Base-by-base conservation (phyloP, 164 flowering plant species). In the Taxillus chinensis region DNA sequence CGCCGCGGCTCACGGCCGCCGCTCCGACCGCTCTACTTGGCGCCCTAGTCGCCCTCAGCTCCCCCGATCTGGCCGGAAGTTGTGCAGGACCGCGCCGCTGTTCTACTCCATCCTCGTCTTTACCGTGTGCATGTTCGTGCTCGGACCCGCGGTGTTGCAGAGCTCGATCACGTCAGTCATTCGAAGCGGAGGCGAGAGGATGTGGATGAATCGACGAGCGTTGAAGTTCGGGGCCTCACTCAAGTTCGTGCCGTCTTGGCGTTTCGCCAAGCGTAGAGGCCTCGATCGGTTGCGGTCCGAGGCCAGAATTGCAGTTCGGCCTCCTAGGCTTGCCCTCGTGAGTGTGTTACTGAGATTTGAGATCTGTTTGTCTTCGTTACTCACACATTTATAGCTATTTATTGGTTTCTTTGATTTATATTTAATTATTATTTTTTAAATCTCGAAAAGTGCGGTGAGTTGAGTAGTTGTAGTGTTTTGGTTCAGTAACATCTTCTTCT, bases 261-360 rank as follows among this genome's bases (percentile, higher is more conserved):
- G 75, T 70, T 58, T 81, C 53, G 42, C 37, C 10, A 62, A 66
- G 48, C 67, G 73, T 0, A 73, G 67, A 3, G 76, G 83, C 41
- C 72, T 85, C 40, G 84, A 85, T 76, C 70, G 64, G 65, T 45
- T 73, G 52, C 62, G 90, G 41, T 58, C 39, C 5, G 72, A 75
- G 60, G 57, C 50, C 3, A 78, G 84, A 74, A 60, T 80, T 41
- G 96, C 82, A 2, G 64, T 85, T 71, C 80, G 93, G 2, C 59
- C 76, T 14, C 96, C 93, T 3, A 75, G 83, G 57, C 76, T 91
- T 54, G 91, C 82, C 15, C 70, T 91, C 67, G 97, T 91, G 71
- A 83, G 95, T 79, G 9, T 48, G 27, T 27, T 27, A 27, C 27
- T 27, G 27, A 27, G 27, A 27, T 27, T 27, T 27, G 27, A 27